Conservation (phyloP, 257 asterid species). For the Solanum etuberosum region DNA sequence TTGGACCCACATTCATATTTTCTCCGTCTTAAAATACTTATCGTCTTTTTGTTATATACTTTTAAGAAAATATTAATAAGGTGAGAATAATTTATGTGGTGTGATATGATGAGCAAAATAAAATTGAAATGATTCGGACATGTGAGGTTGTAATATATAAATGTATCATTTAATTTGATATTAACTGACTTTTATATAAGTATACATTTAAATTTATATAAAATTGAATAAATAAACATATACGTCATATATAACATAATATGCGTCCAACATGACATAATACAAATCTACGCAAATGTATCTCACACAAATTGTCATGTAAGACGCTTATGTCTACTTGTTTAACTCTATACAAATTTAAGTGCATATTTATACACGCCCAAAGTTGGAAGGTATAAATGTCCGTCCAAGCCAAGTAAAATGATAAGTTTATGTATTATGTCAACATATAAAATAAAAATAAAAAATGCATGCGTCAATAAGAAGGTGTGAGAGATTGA, state of each 20-base stretch:
- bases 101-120: not conserved
- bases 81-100: too few relatives aligned
- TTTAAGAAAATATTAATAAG: too few relatives aligned
- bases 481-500: not conserved
- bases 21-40: not conserved
- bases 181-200: not conserved
- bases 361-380: not conserved
- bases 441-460: too few relatives aligned
- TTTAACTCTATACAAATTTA: not conserved
- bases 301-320: not conserved
- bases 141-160: not conserved
- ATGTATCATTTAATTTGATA: too few relatives aligned
- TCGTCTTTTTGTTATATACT: too few relatives aligned
- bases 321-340: not conserved
- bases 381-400: not conserved
- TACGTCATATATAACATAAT: too few relatives aligned
- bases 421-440: not conserved
- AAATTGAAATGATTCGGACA: too few relatives aligned
- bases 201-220: not conserved
- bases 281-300: not conserved
- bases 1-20: not conserved
- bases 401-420: not conserved
- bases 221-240: not conserved
- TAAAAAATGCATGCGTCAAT: not conserved
- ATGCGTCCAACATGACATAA: not conserved